Conservation (phyloP, 495 filamentous ascomycete genomes). For the Aspergillus hancockii region DNA sequence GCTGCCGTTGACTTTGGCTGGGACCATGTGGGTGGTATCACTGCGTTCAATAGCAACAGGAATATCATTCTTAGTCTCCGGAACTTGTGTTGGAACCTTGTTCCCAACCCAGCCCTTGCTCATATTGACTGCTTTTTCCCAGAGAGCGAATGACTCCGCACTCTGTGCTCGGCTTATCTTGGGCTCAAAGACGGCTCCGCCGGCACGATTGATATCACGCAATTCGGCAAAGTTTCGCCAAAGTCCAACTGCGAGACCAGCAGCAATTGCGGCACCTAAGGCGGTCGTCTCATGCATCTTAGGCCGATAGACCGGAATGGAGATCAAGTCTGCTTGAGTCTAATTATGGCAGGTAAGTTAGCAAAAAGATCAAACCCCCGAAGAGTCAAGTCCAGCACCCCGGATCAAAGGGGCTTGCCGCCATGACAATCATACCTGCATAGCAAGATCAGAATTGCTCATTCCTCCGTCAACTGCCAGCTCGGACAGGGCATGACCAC, state of each 20-base stretch:
- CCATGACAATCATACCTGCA: slow-evolving; percentile 60
- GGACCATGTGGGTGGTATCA: slow-evolving; percentile 13
- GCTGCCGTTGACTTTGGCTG: slow-evolving; percentile 20
- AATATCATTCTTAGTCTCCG: slow-evolving; percentile 6
- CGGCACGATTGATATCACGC: slow-evolving; percentile 70
- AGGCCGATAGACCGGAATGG: slow-evolving; percentile 47
- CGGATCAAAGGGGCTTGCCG: not conserved
- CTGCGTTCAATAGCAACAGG: not conserved
- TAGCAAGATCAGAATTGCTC: slow-evolving; percentile 88
- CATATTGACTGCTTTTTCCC: slow-evolving; percentile 86
- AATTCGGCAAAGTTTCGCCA: slow-evolving; percentile 84
- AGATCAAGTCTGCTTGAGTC: slow-evolving; percentile 47
- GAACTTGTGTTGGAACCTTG: not conserved
- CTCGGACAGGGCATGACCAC: slow-evolving; percentile 71
- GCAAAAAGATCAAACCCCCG: not conserved
- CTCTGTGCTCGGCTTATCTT: slow-evolving; percentile 61
- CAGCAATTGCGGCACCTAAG: slow-evolving; percentile 91
- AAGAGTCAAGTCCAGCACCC: not conserved
- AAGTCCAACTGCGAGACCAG: slow-evolving; percentile 79
- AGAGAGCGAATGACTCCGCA: slow-evolving; percentile 66
- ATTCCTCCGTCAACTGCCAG: slow-evolving; percentile 93
- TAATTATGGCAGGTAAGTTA: slow-evolving; percentile 9
- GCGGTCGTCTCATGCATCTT: slow-evolving; percentile 92
- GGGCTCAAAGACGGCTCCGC: slow-evolving; percentile 73
- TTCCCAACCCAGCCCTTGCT: slow-evolving; percentile 68